Evolutionary conservation across 2,329 filamentous ascomycete genomes (phyloP), one percentile per base, ranked within the genome.

Genomic region (Exophiala viscosa): DNA sequence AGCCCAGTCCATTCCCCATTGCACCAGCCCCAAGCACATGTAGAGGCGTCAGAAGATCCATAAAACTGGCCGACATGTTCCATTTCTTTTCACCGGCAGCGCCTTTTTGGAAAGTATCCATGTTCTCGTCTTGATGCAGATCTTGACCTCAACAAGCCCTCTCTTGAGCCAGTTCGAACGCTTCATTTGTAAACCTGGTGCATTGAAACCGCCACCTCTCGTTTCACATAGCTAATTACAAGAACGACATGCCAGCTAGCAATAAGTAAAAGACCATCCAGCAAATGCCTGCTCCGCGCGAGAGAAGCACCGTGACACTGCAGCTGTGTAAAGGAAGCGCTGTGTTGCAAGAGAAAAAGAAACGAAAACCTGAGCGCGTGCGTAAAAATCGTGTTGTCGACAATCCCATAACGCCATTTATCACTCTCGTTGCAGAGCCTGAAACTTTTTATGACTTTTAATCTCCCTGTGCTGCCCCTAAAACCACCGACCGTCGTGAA

Each of bases 151-250:
- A 9, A 39, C 18, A 20, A 38, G 9, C 14, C 14, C 44, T 31
- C n/a, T 39, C 33, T 44, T 14, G 42, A 42, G 33, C 31, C 18
- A 48, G 13, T 17, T 42, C 43, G 18, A 45, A 23, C 45, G 32
- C 34, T 36, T 8, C 53, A 41, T 34, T 28, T 28, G 23, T 45
- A 23, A 45, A 52, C 38, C 42, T 47, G 36, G 38, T 40, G 41
- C 44, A 47, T 44, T 39, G 52, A 34, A 52, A 41, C 48, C 32
- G 20, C 52, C 52, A 17, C 48, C 44, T 50, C 48, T 55, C 55
- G 34, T 58, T 55, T 50, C 55, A 55, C 51, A 55, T 55, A 49
- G 52, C 55, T 55, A 55, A 58, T 54, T 58, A 58, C 52, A 58
- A 55, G 45, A 52, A 46, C 47, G 41, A 50, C 36, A 33, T 31